Conservation (phyloP, 768 basidiomycete genomes). For the Termitomyces sp. region DNA sequence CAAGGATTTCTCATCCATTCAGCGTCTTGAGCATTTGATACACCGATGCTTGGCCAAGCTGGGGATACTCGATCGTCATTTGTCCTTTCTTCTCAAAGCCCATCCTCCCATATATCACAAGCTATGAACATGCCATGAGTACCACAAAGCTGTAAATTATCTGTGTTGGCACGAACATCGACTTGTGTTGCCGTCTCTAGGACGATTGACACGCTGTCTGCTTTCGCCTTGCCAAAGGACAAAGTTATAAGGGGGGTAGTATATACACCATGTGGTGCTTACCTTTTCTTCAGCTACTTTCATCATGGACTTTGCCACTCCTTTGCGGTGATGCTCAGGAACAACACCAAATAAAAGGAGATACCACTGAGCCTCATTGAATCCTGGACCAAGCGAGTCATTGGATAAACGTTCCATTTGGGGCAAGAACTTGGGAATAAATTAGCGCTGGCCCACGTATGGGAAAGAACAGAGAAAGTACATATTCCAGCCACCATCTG, state of each 20-base stretch:
- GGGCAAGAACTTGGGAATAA: conserved; percentile 17
- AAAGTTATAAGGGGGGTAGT: background rate
- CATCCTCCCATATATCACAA: conserved; percentile 11
- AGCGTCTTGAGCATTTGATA: conserved; percentile 16
- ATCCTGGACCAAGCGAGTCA: conserved; percentile 14
- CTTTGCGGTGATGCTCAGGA: conserved; percentile 24
- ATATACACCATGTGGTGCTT: background rate
- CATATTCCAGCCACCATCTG: conserved; percentile 25
- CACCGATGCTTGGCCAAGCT: conserved; percentile 8
- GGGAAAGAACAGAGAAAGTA: conserved; percentile 4
- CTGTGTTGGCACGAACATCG: conserved; percentile 16
- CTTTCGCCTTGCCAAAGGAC: conserved; percentile 13
- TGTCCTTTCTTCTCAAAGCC: conserved; percentile 14
- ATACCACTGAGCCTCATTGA: conserved; percentile 19
- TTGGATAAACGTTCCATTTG: conserved; percentile 10
- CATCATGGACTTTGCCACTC: conserved; percentile 21
- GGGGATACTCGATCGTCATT: background rate
- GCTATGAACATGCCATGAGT: background rate
- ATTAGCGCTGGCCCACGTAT: background rate
- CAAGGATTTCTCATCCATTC: conserved; percentile 14
- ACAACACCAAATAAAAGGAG: conserved; percentile 23
- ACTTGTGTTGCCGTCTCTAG: conserved; percentile 23
- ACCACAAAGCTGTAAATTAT: background rate
- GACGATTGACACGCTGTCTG: conserved; percentile 13
- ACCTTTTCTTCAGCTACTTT: conserved; percentile 20